Evolutionary conservation across 768 basidiomycete genomes (phyloP).

Genomic region (Nidularia pulvinata): DNA sequence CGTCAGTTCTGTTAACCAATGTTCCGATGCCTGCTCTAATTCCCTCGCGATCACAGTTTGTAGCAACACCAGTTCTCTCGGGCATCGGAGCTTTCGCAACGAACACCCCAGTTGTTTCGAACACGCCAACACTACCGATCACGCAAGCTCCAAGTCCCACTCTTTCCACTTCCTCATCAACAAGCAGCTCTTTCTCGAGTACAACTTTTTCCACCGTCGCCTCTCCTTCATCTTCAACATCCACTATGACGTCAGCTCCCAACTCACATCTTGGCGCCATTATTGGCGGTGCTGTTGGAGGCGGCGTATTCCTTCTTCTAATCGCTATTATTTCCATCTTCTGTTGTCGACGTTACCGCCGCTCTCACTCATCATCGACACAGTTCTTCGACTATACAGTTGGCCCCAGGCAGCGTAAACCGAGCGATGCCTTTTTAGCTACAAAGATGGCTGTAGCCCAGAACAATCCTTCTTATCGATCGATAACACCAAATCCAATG

Average conservation of each 20-base stretch:
- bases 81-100: conserved; percentile 34
- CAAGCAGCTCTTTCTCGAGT: background rate
- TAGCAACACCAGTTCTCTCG: conserved; percentile 16
- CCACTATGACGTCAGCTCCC: too few species aligned
- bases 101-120: conserved; percentile 8
- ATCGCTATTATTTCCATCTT: conserved; percentile 5
- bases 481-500: background rate
- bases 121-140: background rate
- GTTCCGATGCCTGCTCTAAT: background rate
- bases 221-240: too few species aligned
- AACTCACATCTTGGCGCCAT: conserved; percentile 7
- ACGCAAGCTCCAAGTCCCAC: conserved; percentile 2
- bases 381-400: conserved; percentile 13
- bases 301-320: conserved; percentile 4
- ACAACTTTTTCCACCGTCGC: background rate
- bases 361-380: conserved; percentile 2
- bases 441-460: background rate
- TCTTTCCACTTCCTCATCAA: conserved; percentile 2
- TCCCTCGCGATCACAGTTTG: conserved; percentile 12
- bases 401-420: background rate
- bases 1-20: conserved; percentile 11
- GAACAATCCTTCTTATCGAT: background rate
- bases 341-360: conserved; percentile 6
- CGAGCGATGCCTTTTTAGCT: conserved; percentile 7
- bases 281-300: conserved; percentile 15